phyloP scores from a whole-genome alignment of 2,329 filamentous ascomycete species.

The Didymella keratinophila region DNA sequence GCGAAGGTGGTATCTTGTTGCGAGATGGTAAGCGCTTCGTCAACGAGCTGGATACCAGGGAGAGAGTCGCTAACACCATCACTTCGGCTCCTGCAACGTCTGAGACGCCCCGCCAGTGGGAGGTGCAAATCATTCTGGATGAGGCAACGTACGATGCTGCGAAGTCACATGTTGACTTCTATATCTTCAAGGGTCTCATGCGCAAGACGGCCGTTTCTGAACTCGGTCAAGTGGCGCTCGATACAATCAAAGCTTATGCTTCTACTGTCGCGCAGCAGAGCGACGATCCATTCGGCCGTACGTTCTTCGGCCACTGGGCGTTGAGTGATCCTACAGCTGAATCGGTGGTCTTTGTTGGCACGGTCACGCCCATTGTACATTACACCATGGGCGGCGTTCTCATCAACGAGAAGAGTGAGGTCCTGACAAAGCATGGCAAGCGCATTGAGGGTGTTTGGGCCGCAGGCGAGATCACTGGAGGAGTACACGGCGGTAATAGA shows the following conservation, averaged over 20 bases:
- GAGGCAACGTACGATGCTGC: conserved; percentile 63
- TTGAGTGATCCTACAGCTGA: conserved; percentile 59
- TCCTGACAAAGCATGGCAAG: conserved; percentile 55
- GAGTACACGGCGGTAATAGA: conserved; percentile 69
- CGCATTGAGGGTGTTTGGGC: conserved; percentile 67
- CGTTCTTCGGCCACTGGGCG: conserved; percentile 64
- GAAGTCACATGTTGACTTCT: conserved; percentile 67
- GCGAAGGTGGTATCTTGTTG: conserved; percentile 68
- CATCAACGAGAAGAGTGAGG: conserved; percentile 62
- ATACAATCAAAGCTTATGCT: conserved; percentile 61
- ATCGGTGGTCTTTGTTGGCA: conserved; percentile 64
- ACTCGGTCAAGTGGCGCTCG: conserved; percentile 50
- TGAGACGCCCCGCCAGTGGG: conserved; percentile 60
- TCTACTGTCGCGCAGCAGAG: conserved; percentile 52
- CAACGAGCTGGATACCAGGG: conserved; percentile 69
- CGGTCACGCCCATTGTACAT: conserved; percentile 69
- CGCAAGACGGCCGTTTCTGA: conserved; percentile 63
- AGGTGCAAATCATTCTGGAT: conserved; percentile 66
- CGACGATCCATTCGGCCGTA: conserved; percentile 59
- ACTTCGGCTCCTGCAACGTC: conserved; percentile 30
- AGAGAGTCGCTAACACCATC: conserved; percentile 63
- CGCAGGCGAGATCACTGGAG: conserved; percentile 70
- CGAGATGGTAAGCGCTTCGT: conserved; percentile 63
- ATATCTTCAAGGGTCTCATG: conserved; percentile 68
- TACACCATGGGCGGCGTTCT: conserved; percentile 73